Base-by-base conservation (phyloP, 2,329 filamentous ascomycete genomes). In the Cercospora zeina region DNA sequence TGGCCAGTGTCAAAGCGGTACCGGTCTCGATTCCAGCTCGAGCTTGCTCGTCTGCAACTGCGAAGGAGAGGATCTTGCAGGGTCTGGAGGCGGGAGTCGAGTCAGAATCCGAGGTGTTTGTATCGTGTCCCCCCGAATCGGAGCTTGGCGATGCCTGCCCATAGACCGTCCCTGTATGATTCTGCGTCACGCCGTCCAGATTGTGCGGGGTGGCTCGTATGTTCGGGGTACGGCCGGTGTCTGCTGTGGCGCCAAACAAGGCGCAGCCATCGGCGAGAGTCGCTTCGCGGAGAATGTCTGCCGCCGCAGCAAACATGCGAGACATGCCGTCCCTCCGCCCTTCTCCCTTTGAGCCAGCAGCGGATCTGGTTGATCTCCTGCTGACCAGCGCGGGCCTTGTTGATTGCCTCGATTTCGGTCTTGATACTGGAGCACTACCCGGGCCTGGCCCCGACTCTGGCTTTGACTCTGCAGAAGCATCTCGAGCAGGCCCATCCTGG, bases 261-360 rank as follows among this genome's bases (percentile, higher is more conserved):
- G 67, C 70, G 5, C 66, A 68, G 8, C 69, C 71, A 37, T 73
- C 71, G 3, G 71, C 71, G 2, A 73, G 62, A 7, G 70, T 70
- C 1, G 69, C 69, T n/a, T 72, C 69, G 5, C 70, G 69, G 14
- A 73, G 50, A 21, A 71, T 70, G 7, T 68, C 63, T 1, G 69
- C 70, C 2, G 71, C 71, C 11, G 67, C 58, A 8, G 65, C 60
- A 51, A 69, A 70, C 62, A 69, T 68, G 14, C 61, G 59, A 19
- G 67, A 62, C 62, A 68, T 64, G 31, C 59, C 59, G 39, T 70
- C 67, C 11, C 63, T 49, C 54, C 66, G 14, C 30, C 30, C 13
- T 50, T 27, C 7, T 58, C 31, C 31, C 31, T 27, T 51, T 0
- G 33, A 39, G 53, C 45, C 47, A 31, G 47, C 24, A n/a, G 59